Evolutionary conservation across 164 flowering plant species (phyloP).

Genomic region (Vitis riparia): DNA sequence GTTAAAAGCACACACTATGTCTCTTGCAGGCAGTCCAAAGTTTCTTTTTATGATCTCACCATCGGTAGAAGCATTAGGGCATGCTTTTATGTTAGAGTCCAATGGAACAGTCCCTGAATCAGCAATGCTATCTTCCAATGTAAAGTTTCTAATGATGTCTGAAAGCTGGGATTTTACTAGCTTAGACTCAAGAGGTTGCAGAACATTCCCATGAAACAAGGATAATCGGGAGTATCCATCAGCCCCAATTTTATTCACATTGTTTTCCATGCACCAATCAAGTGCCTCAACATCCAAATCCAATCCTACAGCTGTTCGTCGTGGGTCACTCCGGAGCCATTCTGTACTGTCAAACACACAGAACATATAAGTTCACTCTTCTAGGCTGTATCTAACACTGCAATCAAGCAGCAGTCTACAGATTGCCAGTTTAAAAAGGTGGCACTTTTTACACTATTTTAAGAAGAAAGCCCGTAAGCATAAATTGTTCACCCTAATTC

Average conservation of each 20-base stretch:
- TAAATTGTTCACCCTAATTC: too few relatives aligned
- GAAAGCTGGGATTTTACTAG: conserved; percentile 40
- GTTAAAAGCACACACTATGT: conserved; percentile 93
- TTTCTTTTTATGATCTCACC: conserved; percentile 29
- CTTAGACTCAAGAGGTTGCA: conserved; percentile 68
- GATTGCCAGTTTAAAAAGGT: neutral
- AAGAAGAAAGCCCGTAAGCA: neutral
- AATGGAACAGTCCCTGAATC: conserved; percentile 6
- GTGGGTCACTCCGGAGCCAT: conserved; percentile 81
- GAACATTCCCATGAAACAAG: conserved; percentile 89
- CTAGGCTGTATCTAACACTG: neutral
- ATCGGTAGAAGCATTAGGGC: conserved; percentile 8
- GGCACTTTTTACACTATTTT: neutral
- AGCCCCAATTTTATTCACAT: conserved; percentile 61
- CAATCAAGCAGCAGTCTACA: neutral
- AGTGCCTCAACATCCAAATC: conserved; percentile 93
- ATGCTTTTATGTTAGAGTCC: conserved; percentile 19
- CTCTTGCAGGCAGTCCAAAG: conserved; percentile 56
- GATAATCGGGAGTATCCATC: conserved; percentile 74
- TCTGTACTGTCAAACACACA: conserved; percentile 56
- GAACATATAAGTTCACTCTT: neutral
- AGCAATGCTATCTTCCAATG: conserved; percentile 29
- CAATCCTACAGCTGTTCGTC: conserved; percentile 84
- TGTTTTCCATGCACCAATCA: conserved; percentile 83
- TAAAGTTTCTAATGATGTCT: conserved; percentile 32